Evolutionary conservation across 2,329 filamentous ascomycete genomes (phyloP).

Genomic region (Tolypocladium tropicale): DNA sequence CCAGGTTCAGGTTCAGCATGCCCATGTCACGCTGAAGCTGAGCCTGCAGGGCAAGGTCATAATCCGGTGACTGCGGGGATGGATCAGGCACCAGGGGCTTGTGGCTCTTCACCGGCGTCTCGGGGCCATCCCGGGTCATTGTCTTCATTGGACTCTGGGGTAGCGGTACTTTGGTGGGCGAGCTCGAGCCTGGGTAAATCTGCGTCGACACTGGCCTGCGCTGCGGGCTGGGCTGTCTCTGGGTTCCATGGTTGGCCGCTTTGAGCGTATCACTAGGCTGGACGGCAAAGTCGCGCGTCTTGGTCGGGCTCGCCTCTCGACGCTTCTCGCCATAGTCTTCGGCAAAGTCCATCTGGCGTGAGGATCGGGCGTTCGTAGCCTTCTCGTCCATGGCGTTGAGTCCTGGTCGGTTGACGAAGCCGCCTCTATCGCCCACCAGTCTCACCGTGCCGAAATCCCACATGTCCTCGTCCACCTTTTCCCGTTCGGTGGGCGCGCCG

Average conservation of each 20-base stretch:
- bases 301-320: slow-evolving; percentile 41
- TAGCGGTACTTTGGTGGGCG: slow-evolving; percentile 51
- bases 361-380: slow-evolving; percentile 63
- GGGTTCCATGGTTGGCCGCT: slow-evolving; percentile 32
- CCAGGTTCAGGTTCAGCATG: slow-evolving; percentile 37
- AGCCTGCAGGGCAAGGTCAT: slow-evolving; percentile 49
- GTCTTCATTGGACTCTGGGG: slow-evolving; percentile 32
- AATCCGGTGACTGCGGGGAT: slow-evolving; percentile 43
- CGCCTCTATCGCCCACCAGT: slow-evolving; percentile 59
- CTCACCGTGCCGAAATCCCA: slow-evolving; percentile 98
- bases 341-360: slow-evolving; percentile 36
- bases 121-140: slow-evolving; percentile 20
- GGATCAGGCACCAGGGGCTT: slow-evolving; percentile 34
- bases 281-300: slow-evolving; percentile 34
- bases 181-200: slow-evolving; percentile 20
- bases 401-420: slow-evolving; percentile 43
- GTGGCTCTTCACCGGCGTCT: slow-evolving; percentile 30
- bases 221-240: slow-evolving; percentile 51
- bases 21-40: slow-evolving; percentile 55
- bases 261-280: slow-evolving; percentile 47
- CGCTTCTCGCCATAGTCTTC: slow-evolving; percentile 43
- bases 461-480: slow-evolving; percentile 65
- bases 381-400: slow-evolving; percentile 68
- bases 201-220: slow-evolving; percentile 37
- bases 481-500: slow-evolving; percentile 42